phyloP scores from a whole-genome alignment of 805 yeast genomes.

The Hermanozyma aechmeae region DNA sequence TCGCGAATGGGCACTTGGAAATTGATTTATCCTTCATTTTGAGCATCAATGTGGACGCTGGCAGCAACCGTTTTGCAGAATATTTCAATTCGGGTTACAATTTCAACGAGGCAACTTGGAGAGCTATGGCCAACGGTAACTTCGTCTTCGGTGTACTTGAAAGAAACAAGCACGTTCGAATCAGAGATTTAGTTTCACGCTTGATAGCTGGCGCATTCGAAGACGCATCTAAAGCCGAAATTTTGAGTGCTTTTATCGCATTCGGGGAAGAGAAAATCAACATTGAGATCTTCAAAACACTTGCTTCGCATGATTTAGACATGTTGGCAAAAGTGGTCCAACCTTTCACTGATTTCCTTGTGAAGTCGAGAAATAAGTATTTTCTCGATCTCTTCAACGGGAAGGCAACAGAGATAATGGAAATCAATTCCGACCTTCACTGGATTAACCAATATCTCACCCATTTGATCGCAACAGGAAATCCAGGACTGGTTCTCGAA shows the following conservation, averaged over 20 bases:
- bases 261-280: constrained; percentile 17
- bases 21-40: constrained; percentile 19
- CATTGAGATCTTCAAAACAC: constrained; percentile 10
- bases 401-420: constrained; percentile 3
- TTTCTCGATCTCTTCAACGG: constrained; percentile 3
- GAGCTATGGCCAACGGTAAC: constrained; percentile 17
- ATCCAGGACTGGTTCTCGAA: constrained; percentile 1
- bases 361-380: too few relatives aligned
- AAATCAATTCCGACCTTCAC: background rate
- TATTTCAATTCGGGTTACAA: constrained; percentile 20
- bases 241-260: constrained; percentile 10
- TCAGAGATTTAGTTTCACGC: constrained; percentile 14
- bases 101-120: constrained; percentile 24
- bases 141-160: constrained; percentile 16
- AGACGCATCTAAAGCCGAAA: constrained; percentile 2
- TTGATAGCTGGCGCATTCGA: constrained; percentile 12
- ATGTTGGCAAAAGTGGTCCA: too few relatives aligned
- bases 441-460: constrained; percentile 14
- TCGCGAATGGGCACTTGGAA: constrained; percentile 6
- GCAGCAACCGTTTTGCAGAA: constrained; percentile 16
- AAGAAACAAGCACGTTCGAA: constrained; percentile 7
- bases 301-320: too few relatives aligned
- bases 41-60: constrained; percentile 17
- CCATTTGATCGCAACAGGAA: constrained; percentile 3
- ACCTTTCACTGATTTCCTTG: too few relatives aligned